Base-by-base conservation (phyloP, 129 eudicot species). In the Chrysanthemum seticuspe region DNA sequence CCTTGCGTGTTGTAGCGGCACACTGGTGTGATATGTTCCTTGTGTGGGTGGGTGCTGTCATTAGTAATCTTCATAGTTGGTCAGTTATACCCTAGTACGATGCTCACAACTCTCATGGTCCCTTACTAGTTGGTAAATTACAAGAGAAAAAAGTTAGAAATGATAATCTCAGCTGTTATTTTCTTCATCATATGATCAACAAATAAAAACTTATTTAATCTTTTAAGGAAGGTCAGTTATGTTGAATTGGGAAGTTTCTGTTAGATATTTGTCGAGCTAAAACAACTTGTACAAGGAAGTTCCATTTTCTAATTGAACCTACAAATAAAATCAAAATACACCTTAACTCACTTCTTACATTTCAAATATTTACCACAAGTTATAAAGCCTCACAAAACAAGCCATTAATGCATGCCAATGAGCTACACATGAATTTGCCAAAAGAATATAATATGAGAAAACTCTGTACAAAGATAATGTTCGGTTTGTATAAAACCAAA, bases 401-500 rank as follows among this genome's bases (percentile, higher is more conserved):
- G 6, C 34, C 47, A 57, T 72, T 48, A 61, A 69, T 69, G 51
- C 21, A 69, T 69, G 29, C 68, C 56, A 19, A 45, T 54, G 73
- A 48, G 61, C 48, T 45, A 50, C 50, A 10, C 50, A 58, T 47
- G 44, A 49, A 27, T 63, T 49, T 63, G 52, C 65, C 71, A 74
- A 75, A 75, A 75, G 55, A 45, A 71, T 50, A 51, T 59, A 44
- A 71, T 50, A 52, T 60, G 23, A 74, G 64, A 76, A 72, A 72
- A 29, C n/a, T 55, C 51, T 72, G 78, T 72, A 78, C 82, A 78
- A 57, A 25, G 69, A 69, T 10, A 57, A 23, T 40, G 54, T 59
- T 65, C 34, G 25, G n/a, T 56, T 65, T 81, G 71, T 7, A 59
- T 56, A 63, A 63, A 52, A 52, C 57, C 57, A 13, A 71, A 71